These are phyloP conservation scores for Sporothrix inflata DNA, from an alignment of 2,329 filamentous ascomycete genomes.

Conservation along the genomic window DNA sequence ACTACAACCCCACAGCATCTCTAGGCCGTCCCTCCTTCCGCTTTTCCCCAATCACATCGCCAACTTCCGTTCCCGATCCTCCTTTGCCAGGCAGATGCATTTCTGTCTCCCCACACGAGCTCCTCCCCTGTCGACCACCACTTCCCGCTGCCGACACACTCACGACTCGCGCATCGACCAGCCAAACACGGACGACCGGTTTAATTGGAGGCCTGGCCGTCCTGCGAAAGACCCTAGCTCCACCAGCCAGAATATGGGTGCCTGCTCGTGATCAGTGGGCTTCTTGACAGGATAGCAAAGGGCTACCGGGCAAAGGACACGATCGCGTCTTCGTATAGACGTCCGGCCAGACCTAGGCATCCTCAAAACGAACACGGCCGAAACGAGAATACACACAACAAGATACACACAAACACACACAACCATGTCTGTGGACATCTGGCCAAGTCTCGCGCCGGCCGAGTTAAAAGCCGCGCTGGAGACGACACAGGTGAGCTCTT, in stretches of 20 bases:
- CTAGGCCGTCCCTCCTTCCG: neutral
- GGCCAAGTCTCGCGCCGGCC: constrained; percentile 56
- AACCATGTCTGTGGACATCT: constrained; percentile 62
- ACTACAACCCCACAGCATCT: neutral
- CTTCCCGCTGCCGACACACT: neutral
- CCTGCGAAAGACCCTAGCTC: neutral
- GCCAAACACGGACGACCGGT: neutral
- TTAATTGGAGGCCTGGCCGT: neutral
- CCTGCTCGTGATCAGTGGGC: constrained; percentile 22
- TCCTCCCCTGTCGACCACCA: neutral
- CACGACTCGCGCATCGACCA: neutral
- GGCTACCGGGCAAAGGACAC: constrained; percentile 8
- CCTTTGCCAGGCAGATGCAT: constrained; percentile 19
- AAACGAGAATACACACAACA: neutral
- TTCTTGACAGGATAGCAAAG: constrained; percentile 25
- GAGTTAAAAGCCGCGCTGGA: constrained; percentile 56
- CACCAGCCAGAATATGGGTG: constrained; percentile 35
- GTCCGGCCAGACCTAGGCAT: neutral
- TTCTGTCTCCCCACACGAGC: neutral
- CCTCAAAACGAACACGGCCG: neutral
- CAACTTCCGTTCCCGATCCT: neutral
- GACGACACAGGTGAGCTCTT: constrained; percentile 53
- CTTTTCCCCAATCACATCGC: constrained; percentile 4
- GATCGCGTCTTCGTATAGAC: neutral
- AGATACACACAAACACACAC: constrained; percentile 9